These are phyloP conservation scores for Bipolaris sorokiniana DNA, from an alignment of 2,329 filamentous ascomycete genomes.

Conservation along the genomic window DNA sequence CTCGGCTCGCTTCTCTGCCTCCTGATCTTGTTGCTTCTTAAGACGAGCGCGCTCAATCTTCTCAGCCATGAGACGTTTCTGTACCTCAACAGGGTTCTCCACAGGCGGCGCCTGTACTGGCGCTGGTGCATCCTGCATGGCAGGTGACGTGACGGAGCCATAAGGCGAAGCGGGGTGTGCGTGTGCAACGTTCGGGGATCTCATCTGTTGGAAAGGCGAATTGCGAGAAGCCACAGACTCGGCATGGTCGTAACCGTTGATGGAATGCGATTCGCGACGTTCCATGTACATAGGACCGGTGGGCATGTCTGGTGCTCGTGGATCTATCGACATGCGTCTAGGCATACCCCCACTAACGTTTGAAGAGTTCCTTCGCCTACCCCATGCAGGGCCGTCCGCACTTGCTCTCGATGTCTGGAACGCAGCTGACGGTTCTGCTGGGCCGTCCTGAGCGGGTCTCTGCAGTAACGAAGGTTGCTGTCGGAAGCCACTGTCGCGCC, in stretches of 20 bases:
- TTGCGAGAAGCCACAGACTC: slow-evolving; percentile 32
- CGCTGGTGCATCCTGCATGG: slow-evolving; percentile 29
- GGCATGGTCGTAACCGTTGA: slow-evolving; percentile 36
- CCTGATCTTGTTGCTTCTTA: slow-evolving; percentile 62
- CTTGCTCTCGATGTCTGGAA: slow-evolving; percentile 81
- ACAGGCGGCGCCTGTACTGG: slow-evolving; percentile 54
- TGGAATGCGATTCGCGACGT: slow-evolving; percentile 40
- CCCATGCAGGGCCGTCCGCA: slow-evolving; percentile 68
- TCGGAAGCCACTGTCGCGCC: slow-evolving; percentile 71
- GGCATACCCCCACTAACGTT: slow-evolving; percentile 87
- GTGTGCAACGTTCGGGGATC: slow-evolving; percentile 41
- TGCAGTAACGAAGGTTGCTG: slow-evolving; percentile 83
- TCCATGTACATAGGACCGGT: slow-evolving; percentile 35
- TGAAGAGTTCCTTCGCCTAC: slow-evolving; percentile 82
- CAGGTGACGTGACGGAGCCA: slow-evolving; percentile 41
- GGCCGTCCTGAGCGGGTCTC: slow-evolving; percentile 68
- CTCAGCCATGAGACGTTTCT: slow-evolving; percentile 73
- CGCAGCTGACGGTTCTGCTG: slow-evolving; percentile 81
- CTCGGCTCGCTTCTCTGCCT: slow-evolving; percentile 72
- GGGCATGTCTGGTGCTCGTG: slow-evolving; percentile 51
- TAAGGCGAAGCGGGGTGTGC: slow-evolving; percentile 45
- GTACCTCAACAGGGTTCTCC: slow-evolving; percentile 68
- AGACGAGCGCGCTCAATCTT: slow-evolving; percentile 71
- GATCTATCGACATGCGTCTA: slow-evolving; percentile 66
- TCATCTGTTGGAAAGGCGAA: slow-evolving; percentile 29